Base-by-base conservation (phyloP, 345 rosid genomes). In the Hevea brasiliensis region DNA sequence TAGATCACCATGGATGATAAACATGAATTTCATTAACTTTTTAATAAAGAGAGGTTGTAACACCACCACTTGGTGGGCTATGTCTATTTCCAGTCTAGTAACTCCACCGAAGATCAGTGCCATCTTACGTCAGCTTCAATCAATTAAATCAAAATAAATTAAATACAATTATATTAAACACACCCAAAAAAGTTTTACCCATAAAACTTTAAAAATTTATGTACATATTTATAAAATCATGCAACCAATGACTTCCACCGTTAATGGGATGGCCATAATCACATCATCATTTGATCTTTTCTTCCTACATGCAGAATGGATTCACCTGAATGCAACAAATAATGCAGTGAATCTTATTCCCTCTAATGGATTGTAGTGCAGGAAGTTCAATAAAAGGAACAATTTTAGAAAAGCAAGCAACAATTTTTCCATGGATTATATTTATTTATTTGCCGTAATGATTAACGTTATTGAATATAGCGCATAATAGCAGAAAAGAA, bases 51-150 rank as follows among this genome's bases (percentile, higher is more conserved):
- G 6, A 55, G 10, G 37, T 21, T n/a, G 6, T 20, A 45, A n/a
- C 10, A n/a, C 21, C n/a, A 7, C 67, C 58, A 72, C 27, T 57
- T 51, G 57, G 68, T n/a, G n/a, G n/a, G 66, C 1, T 23, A 27
- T 37, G 75, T 50, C 61, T 8, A 42, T 50, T 61, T 35, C 51
- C n/a, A n/a, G 50, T 15, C 29, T 8, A 41, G 42, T 21, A 7
- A 20, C 69, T 24, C 53, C 8, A 42, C 1, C 12, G 42, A 23
- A 27, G n/a, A n/a, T 65, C 47, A 35, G 45, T 61, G 76, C 68
- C 72, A 51, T 74, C 80, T 72, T 37, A 74, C 77, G 81, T 80
- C 83, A 76, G 69, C 76, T 61, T 50, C 76, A 40, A 18, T 24
- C n/a, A 20, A 29, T 21, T 68, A 63, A 24, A n/a, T 27, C 40